Evolutionary conservation across 1,284 basidiomycete genomes (phyloP).

Genomic region (Gomphus bonarii): DNA sequence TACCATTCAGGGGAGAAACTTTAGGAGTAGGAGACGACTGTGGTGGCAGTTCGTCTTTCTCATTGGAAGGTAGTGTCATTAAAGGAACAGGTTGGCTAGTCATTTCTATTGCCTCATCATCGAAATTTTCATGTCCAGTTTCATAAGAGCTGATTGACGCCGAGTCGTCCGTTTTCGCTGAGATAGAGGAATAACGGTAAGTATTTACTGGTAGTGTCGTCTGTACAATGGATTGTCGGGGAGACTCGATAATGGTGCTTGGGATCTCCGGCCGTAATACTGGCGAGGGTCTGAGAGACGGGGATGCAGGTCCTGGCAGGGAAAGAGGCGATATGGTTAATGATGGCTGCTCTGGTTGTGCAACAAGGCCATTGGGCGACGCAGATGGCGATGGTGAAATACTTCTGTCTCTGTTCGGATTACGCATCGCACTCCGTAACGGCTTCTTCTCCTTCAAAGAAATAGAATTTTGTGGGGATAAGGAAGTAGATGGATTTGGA

Average conservation of each 20-base stretch:
- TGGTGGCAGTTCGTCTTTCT: not conserved
- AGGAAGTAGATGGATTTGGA: not conserved
- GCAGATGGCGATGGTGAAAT: constrained; percentile 8
- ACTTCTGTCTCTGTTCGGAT: constrained; percentile 28
- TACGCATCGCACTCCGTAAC: constrained; percentile 52
- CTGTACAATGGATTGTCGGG: not conserved
- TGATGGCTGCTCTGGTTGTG: not conserved
- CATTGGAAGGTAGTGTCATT: not conserved
- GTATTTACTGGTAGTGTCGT: not conserved
- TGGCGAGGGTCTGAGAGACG: constrained; percentile 14
- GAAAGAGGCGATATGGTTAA: not conserved
- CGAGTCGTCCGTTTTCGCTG: constrained; percentile 24
- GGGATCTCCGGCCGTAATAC: constrained; percentile 3
- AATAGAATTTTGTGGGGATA: not conserved
- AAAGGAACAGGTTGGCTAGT: not conserved
- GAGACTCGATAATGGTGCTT: constrained; percentile 1
- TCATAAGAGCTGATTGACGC: constrained; percentile 50
- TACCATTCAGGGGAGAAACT: not conserved
- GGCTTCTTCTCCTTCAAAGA: constrained; percentile 29
- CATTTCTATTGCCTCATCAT: constrained; percentile 19
- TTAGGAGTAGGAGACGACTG: constrained; percentile 1
- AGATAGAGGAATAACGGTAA: not conserved
- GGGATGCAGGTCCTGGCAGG: not conserved
- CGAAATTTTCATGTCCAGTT: constrained; percentile 42
- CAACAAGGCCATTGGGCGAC: not conserved